Evolutionary conservation across 306 rosid species (phyloP), one percentile per base, ranked within the genome.

Genomic region (Corylus heterophylla): DNA sequence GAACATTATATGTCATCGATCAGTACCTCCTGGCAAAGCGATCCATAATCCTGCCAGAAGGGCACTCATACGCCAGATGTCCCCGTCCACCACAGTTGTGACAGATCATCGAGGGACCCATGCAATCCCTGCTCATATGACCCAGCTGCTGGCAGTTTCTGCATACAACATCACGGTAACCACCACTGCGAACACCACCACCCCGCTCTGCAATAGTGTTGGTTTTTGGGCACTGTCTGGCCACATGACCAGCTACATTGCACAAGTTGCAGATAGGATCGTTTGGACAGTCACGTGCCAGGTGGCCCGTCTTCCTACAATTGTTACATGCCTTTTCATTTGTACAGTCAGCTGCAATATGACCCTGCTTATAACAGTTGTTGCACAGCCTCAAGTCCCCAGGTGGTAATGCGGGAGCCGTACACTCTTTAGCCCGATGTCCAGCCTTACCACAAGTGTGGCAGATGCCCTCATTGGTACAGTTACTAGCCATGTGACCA

Each of bases 31-130:
- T 83, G 12, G 95, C 80, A 80, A 85, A 92, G 73, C 97, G 97
- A 54, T 95, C 98, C 93, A 94, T 82, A 76, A 92, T 86, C 83
- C 98, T 87, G 50, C 97, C 98, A 0, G 98, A 95, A 73, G 98
- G 98, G 81, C 98, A 95, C 87, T 95, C 98, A 9, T 91, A 95
- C 17, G 98, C 98, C 31, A 95, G 74, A 82, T 95, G 98, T 27
- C 98, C 98, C 25, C 98, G 93, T 12, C 98, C 98, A 51, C 98
- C 98, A 54, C 98, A 95, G 76, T 95, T 95, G 84, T 95, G 98
- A 77, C 98, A 95, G 71, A 92, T 89, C 98, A 91, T 87, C 89
- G 91, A 84, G 74, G 98, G 96, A 12, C 98, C 98, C 97, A 95
- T 86, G 86, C 99, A 95, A 77, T 95, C 99, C 86, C 99, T 87